Evolutionary conservation across 495 filamentous ascomycete genomes (phyloP).

Genomic region (Tuber borchii): DNA sequence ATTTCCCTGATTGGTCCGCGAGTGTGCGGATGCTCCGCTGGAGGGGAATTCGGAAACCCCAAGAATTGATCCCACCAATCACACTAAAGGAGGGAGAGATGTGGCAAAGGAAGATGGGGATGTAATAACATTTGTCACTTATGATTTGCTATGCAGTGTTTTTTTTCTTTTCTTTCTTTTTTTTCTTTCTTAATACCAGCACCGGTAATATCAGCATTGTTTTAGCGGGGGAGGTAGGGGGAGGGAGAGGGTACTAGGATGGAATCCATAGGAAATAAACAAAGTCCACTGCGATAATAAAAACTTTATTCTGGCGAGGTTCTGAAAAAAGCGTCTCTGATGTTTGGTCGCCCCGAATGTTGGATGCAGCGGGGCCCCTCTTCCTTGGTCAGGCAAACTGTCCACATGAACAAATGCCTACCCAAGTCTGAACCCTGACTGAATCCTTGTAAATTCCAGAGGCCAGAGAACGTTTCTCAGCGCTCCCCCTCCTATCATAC

Average conservation of each 20-base stretch:
- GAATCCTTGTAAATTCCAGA: neutral
- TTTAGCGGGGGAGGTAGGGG: neutral
- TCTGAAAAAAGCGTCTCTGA: neutral
- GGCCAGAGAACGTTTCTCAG: neutral
- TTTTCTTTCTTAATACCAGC: neutral
- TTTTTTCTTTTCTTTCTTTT: neutral
- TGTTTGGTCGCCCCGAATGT: neutral
- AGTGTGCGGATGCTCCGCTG: neutral
- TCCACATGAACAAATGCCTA: neutral
- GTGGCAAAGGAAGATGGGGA: neutral
- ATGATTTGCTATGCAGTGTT: neutral
- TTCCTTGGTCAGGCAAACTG: neutral
- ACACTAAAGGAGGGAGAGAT: neutral
- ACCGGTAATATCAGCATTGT: neutral
- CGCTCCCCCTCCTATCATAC: neutral
- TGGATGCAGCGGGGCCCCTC: neutral
- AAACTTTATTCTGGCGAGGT: neutral
- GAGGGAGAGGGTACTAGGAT: neutral
- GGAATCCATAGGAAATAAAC: neutral
- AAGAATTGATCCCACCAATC: neutral
- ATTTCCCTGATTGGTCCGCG: neutral
- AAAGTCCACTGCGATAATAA: neutral
- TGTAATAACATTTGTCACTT: neutral
- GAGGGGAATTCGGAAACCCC: neutral
- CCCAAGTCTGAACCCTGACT: neutral